Evolutionary conservation across 1,284 basidiomycete genomes (phyloP).

Genomic region (Tilletia indica): DNA sequence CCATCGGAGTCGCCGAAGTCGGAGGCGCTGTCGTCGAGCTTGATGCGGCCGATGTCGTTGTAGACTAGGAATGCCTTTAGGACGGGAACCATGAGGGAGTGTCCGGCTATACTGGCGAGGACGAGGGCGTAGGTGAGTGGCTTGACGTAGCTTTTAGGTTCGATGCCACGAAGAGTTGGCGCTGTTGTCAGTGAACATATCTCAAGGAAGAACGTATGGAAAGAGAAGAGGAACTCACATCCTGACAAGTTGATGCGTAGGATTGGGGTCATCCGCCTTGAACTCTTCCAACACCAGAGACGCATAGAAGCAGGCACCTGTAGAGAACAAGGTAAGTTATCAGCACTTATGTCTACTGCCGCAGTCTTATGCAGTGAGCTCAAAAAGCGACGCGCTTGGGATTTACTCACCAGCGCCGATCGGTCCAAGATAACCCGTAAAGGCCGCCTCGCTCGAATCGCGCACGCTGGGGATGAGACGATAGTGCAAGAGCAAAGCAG

Average conservation of each 20-base stretch:
- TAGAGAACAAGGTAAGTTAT: too few relatives aligned
- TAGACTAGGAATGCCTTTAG: constrained; percentile 39
- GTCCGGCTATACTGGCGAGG: constrained; percentile 37
- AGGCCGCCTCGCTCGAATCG: constrained; percentile 48
- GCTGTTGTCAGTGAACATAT: background rate
- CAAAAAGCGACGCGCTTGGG: too few relatives aligned
- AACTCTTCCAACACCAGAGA: constrained; percentile 38
- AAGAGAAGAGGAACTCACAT: background rate
- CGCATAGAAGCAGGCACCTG: constrained; percentile 41
- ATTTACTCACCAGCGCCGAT: constrained; percentile 54
- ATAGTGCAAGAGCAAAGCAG: constrained; percentile 47
- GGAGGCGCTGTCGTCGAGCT: constrained; percentile 25
- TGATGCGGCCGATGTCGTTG: constrained; percentile 34
- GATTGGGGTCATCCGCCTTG: constrained; percentile 27
- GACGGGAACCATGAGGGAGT: constrained; percentile 40
- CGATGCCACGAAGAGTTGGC: background rate
- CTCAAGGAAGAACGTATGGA: background rate
- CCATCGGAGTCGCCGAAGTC: background rate
- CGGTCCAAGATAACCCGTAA: constrained; percentile 58
- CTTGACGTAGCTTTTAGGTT: constrained; percentile 26
- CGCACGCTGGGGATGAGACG: constrained; percentile 50
- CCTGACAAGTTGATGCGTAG: constrained; percentile 24
- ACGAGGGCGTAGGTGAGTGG: constrained; percentile 43
- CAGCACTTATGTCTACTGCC: too few relatives aligned
- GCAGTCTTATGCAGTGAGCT: too few relatives aligned